A percentile compares a stretch with the other conserved stretches of the same genome.
phyloP scores from a whole-genome alignment of 805 yeast genomes.

The Ogataea glucozyma region DNA sequence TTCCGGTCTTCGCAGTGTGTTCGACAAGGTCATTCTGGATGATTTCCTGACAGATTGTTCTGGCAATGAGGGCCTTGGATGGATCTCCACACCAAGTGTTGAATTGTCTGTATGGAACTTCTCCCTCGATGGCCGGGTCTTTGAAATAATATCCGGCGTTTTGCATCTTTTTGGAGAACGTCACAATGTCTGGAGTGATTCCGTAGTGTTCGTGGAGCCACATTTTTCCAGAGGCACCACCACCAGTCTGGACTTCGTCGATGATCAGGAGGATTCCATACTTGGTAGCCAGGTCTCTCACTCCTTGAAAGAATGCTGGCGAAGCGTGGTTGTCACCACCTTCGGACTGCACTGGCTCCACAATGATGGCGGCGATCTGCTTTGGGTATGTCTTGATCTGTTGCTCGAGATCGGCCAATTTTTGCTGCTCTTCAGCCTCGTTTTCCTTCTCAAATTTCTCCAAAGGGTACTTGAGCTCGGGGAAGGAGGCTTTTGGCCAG shows the following conservation, averaged over 20 bases:
- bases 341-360: conserved; percentile 69
- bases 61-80: conserved; percentile 63
- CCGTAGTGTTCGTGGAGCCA: conserved; percentile 76
- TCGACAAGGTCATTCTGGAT: conserved; percentile 48
- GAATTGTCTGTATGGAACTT: conserved; percentile 66
- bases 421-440: conserved; percentile 47
- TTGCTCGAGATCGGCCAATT: conserved; percentile 46
- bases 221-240: conserved; percentile 69
- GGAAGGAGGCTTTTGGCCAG: conserved; percentile 69
- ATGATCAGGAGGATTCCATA: conserved; percentile 60
- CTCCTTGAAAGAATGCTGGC: conserved; percentile 57
- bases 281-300: conserved; percentile 60
- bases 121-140: conserved; percentile 59
- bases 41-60: conserved; percentile 58
- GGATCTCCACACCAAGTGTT: conserved; percentile 83
- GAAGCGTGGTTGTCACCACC: conserved; percentile 79
- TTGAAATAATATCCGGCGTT: conserved; percentile 71
- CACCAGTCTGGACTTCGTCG: conserved; percentile 77
- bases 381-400: conserved; percentile 41
- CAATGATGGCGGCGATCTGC: conserved; percentile 52
- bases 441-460: conserved; percentile 59
- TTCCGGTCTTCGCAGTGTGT: conserved; percentile 53
- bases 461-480: conserved; percentile 81
- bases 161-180: conserved; percentile 72
- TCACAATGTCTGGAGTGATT: conserved; percentile 64